Conservation (phyloP, 352 stramenopile genomes). For the Halophytophthora polymorphica region DNA sequence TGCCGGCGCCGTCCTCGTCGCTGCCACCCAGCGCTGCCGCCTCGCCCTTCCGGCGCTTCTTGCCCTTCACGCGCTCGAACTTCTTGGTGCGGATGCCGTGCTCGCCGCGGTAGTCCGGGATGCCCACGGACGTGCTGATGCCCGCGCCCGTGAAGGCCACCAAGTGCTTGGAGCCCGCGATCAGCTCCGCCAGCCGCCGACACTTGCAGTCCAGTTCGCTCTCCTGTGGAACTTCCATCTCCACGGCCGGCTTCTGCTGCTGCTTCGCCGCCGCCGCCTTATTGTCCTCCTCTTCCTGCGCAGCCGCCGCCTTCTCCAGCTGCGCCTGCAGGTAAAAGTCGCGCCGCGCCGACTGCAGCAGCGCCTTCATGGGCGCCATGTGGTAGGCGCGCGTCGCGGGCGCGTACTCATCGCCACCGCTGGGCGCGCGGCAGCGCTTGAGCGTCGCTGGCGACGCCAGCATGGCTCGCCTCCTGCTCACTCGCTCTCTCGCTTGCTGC, state of each 20-base stretch:
- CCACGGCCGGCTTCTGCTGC: neutral
- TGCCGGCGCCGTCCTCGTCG: constrained; percentile 12
- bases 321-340: constrained; percentile 22
- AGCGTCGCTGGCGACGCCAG: constrained; percentile 20
- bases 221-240: no score
- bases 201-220: constrained; percentile 53
- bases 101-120: constrained; percentile 82
- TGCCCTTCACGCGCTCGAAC: constrained; percentile 27
- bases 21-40: constrained; percentile 1
- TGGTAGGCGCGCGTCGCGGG: constrained; percentile 25
- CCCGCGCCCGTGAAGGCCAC: constrained; percentile 81
- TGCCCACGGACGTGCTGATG: constrained; percentile 74
- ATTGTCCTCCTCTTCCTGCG: constrained; percentile 5
- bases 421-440: constrained; percentile 39
- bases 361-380: constrained; percentile 23
- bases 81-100: constrained; percentile 73
- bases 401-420: constrained; percentile 18
- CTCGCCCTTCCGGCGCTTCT: constrained; percentile 22
- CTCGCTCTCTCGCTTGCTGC: no score
- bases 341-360: constrained; percentile 20
- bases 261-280: constrained; percentile 3
- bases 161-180: constrained; percentile 57
- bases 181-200: constrained; percentile 53
- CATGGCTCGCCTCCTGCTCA: constrained; percentile 8
- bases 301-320: constrained; percentile 7